Evolutionary conservation across 208 protist species (phyloP).

Genomic region (Trichomonas tenax): DNA sequence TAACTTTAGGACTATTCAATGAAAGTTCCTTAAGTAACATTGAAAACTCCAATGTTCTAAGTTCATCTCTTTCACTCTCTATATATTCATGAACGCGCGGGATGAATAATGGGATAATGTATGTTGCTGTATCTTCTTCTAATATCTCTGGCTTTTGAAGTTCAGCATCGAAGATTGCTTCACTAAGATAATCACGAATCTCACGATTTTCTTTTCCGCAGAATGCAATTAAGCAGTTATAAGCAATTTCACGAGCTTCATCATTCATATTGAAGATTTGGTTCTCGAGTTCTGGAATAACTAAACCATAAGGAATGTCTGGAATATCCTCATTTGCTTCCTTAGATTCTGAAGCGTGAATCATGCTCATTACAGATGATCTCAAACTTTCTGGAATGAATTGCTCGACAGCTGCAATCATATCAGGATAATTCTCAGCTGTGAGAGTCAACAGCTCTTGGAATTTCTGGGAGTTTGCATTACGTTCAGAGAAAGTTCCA

Average conservation of each 20-base stretch:
- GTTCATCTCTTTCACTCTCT: neutral
- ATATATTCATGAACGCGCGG: too few relatives aligned
- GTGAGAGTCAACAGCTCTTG: neutral
- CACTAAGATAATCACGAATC: neutral
- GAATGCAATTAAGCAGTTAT: neutral
- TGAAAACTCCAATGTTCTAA: neutral
- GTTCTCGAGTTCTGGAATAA: neutral
- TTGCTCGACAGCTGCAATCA: neutral
- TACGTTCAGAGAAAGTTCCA: neutral
- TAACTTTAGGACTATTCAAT: neutral
- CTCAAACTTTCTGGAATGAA: neutral
- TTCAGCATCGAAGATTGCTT: neutral
- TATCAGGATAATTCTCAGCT: neutral
- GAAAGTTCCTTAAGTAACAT: neutral
- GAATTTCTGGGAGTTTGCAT: neutral
- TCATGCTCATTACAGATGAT: neutral
- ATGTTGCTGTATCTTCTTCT: neutral
- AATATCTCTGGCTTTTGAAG: neutral
- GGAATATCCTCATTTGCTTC: neutral
- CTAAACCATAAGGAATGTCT: neutral
- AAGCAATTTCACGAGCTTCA: neutral
- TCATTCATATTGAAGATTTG: neutral
- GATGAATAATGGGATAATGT: neutral
- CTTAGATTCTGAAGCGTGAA: neutral
- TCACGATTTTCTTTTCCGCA: neutral